Evolutionary conservation across 2,329 filamentous ascomycete species (phyloP), one percentile per base, ranked within the genome.

Genomic region (Aureobasidium sp.): DNA sequence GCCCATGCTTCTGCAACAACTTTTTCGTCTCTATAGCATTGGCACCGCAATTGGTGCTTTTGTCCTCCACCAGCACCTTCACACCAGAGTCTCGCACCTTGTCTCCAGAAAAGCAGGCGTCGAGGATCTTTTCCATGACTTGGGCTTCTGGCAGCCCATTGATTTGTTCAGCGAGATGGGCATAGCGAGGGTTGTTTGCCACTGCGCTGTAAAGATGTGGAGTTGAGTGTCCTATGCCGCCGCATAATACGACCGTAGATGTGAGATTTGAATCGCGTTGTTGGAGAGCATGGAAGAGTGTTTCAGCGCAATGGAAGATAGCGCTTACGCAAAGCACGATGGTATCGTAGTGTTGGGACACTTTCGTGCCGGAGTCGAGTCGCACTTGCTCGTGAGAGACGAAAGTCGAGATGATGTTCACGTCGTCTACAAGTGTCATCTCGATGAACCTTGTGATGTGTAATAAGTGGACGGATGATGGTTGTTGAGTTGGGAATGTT

Each of bases 141-240:
- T 69, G 68, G 2, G 77, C 71, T 67, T 79, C 77, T 2, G 77
- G 72, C 3, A 74, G 63, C 8, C 73, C 74, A 3, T 68, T 42
- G 14, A 76, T 66, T 5, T 69, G 64, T 10, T 66, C 39, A 2
- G 65, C 53, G 5, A 78, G 64, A 5, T 21, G 29, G 9, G 61
- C 29, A 29, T 71, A 75, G 5, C 59, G 67, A 10, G 68, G 66
- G 63, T 76, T 71, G 2, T 63, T 62, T 7, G 67, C 68, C 1
- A 79, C 69, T 3, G 77, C 74, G 3, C 74, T 70, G 63, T 78
- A 78, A 5, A 80, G 69, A 16, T 73, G 71, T 13, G 69, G 62
- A 5, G 77, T 80, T 1, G 76, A 78, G 64, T 80, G 77, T 3
- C 77, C 77, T 27, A 77, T 74, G 9, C 78, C 77, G 21, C 77